Percentiles rank a stretch among this genome's conserved stretches.
Conservation (phyloP, 805 yeast species). For the Naumovozyma baii region DNA sequence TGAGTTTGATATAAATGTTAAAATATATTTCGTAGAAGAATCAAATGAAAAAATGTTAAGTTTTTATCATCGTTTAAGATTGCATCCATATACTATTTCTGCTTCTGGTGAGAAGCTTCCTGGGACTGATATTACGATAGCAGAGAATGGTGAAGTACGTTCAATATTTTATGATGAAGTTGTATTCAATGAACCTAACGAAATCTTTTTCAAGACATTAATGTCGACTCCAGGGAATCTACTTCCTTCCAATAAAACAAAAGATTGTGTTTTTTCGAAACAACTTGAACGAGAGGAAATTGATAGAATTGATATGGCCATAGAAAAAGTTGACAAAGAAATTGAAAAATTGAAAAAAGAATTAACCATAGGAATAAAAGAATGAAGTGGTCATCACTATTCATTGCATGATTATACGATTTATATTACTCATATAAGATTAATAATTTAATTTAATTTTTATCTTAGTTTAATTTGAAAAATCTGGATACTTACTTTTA, state of each 20-base stretch:
- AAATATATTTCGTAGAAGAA: conserved; percentile 77
- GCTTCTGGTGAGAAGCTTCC: conserved; percentile 1
- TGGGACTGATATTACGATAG: conserved; percentile 18
- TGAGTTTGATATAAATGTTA: conserved; percentile 86
- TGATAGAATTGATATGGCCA: conserved; percentile 42
- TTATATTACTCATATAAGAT: no score
- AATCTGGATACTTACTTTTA: no score
- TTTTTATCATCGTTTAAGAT: conserved; percentile 77
- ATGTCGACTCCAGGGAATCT: conserved; percentile 57
- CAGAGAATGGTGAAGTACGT: conserved; percentile 37
- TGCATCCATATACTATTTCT: conserved; percentile 64
- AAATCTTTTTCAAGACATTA: conserved; percentile 67
- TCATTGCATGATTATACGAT: no score
- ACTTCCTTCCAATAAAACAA: conserved; percentile 35
- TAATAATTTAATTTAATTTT: no score
- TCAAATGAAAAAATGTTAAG: conserved; percentile 81
- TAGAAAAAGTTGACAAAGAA: conserved; percentile 36
- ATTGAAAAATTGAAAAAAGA: conserved; percentile 35
- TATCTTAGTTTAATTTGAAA: no score
- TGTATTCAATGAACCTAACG: conserved; percentile 94
- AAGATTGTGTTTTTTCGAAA: conserved; percentile 34
- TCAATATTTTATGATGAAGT: conserved; percentile 75
- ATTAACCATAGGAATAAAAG: conserved; percentile 24
- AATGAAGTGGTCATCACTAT: neutral
- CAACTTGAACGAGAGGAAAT: conserved; percentile 59